Conservation (phyloP, 257 asterid genomes). For the Jacaranda mimosifolia region DNA sequence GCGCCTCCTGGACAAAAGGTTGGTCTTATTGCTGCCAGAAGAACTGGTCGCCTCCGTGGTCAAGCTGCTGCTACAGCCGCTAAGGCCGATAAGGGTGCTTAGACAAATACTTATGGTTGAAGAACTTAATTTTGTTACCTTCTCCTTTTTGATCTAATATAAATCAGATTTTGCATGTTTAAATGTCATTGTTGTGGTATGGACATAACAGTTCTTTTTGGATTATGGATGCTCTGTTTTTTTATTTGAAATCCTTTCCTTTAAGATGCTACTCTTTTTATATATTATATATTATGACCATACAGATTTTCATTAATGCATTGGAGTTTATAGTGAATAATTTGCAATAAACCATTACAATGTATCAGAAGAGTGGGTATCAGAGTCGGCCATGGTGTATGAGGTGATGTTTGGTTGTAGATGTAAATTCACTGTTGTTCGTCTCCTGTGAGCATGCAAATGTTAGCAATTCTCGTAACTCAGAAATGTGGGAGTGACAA, state of each 20-base stretch:
- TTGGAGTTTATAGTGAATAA: no score
- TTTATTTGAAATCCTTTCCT: background rate
- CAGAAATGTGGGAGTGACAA: no score
- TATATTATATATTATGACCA: no score
- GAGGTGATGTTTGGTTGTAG: no score
- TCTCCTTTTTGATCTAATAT: background rate
- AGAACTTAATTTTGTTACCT: background rate
- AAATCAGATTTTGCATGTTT: conserved; percentile 22
- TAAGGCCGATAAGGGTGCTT: conserved; percentile 50
- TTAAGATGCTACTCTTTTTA: no score
- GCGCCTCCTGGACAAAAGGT: conserved; percentile 76
- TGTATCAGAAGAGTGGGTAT: no score
- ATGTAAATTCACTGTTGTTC: no score
- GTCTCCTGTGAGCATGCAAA: no score
- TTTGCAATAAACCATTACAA: no score
- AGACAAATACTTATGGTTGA: background rate
- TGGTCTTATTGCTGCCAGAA: conserved; percentile 69
- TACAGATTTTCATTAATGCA: no score
- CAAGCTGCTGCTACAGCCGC: conserved; percentile 73
- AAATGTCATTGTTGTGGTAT: background rate
- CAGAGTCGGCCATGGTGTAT: no score
- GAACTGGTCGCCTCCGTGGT: conserved; percentile 72
- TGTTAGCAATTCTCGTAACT: no score
- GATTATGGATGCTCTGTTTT: background rate
- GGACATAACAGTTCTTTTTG: conserved; percentile 23